phyloP scores from a whole-genome alignment of 2,329 filamentous ascomycete species.

The Penicillium fuscoglaucum region DNA sequence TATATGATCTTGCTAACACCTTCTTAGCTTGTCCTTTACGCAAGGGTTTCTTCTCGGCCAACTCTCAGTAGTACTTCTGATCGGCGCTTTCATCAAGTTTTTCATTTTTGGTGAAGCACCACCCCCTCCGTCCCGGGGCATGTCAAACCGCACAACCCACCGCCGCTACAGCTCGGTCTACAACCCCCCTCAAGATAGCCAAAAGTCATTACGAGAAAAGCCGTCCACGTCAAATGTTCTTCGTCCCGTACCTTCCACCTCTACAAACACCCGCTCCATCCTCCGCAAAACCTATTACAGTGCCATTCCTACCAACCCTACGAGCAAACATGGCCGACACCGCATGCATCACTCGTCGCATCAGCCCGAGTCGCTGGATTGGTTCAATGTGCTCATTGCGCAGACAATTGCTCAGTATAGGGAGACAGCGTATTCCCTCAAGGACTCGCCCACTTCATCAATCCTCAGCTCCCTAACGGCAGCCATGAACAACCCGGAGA shows the following conservation, averaged over 20 bases:
- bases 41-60: conserved; percentile 93
- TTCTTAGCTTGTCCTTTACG: conserved; percentile 75
- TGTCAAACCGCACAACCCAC: conserved; percentile 74
- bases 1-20: conserved; percentile 20
- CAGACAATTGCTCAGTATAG: conserved; percentile 96
- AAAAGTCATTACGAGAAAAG: conserved; percentile 47
- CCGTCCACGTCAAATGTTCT: conserved; percentile 67
- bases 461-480: conserved; percentile 83
- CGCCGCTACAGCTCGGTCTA: conserved; percentile 68
- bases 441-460: conserved; percentile 53
- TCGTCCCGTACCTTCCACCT: conserved; percentile 70
- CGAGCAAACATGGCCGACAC: conserved; percentile 44
- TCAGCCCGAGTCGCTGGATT: conserved; percentile 93
- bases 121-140: conserved; percentile 75
- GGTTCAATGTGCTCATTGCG: conserved; percentile 97
- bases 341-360: conserved; percentile 66
- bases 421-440: conserved; percentile 86
- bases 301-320: conserved; percentile 43
- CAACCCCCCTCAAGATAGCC: conserved; percentile 43
- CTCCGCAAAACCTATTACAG: conserved; percentile 98
- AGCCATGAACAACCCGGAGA: conserved; percentile 79
- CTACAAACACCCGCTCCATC: conserved; percentile 78
- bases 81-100: conserved; percentile 97
- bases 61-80: conserved; percentile 83
- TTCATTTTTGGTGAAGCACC: conserved; percentile 98